Percentiles rank a stretch among this genome's conserved stretches.
Evolutionary conservation across 1,284 basidiomycete genomes (phyloP).

Genomic region (Hypsizygus ulmarius): DNA sequence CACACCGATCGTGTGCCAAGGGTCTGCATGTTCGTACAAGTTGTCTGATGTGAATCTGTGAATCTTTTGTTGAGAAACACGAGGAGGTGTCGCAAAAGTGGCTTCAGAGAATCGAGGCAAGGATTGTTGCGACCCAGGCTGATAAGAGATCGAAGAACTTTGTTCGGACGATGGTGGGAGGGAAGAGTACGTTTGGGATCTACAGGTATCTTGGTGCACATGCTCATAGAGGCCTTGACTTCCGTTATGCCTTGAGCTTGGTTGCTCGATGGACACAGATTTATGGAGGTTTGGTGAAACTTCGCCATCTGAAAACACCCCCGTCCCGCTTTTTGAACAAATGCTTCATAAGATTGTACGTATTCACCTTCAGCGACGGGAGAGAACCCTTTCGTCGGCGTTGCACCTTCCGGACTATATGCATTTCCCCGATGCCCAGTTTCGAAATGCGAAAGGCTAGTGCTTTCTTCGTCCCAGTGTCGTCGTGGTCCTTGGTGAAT

Average conservation of each 20-base stretch:
- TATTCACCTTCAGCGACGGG: too few species aligned
- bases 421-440: background rate
- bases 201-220: background rate
- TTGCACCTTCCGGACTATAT: background rate
- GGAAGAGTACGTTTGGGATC: background rate
- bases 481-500: too few species aligned
- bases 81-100: background rate
- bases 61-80: background rate
- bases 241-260: too few species aligned
- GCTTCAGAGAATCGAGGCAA: background rate
- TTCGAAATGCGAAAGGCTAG: constrained; percentile 1
- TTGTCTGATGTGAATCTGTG: constrained; percentile 20
- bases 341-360: too few species aligned
- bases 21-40: constrained; percentile 41
- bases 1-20: constrained; percentile 42
- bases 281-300: too few species aligned
- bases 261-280: too few species aligned
- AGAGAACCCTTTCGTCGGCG: background rate
- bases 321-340: too few species aligned
- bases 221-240: background rate
- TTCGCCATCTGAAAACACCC: too few species aligned
- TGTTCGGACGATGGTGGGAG: constrained; percentile 14
- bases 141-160: constrained; percentile 1
- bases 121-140: background rate
- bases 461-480: background rate